Base-by-base conservation (phyloP, 768 basidiomycete species). In the Cystobasidium ongulense region DNA sequence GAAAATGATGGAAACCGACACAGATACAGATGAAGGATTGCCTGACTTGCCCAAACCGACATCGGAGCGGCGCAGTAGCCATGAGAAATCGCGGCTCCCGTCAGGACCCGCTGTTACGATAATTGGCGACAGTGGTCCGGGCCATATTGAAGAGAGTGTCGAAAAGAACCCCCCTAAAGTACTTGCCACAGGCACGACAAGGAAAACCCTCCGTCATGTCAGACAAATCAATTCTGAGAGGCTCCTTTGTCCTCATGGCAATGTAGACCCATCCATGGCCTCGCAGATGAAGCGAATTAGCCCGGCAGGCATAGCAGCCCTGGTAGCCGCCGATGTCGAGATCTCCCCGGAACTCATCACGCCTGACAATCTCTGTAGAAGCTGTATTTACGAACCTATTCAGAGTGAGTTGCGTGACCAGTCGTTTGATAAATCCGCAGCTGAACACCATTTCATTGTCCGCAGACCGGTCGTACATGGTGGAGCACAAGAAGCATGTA, bases 271-370 rank as follows among this genome's bases (percentile, higher is more conserved):
- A 21, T 38, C 63, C 15, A 25, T 21, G 31, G 35, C 41, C 11
- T 27, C 63, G 18, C 63, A 41, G 11, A 41, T 64, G 33, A 64
- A 64, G 35, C 63, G 63, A 8, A 41, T 64, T 17, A 64, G 33
- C 33, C 29, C 3, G 10, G 35, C 63, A 3, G 63, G 63, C 10
- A 5, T 46, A 27, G 33, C 31, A n/a, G 15, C 5, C 18, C 15
- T 64, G 10, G 8, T n/a, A 27, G 31, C 25, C n/a, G 27, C 25
- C 11, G 33, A 23, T 64, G 29, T 41, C 29, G 41, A 25, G 5
- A 39, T 64, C 33, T 3, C 3, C 4, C 63, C 63, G 63, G 33
- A 38, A 17, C 2, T 64, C 35, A 3, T 10, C 10, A 46, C 35
- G 27, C 31, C 33, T n/a, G 63, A 64, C 23, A 13, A 15, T 27